phyloP scores from a whole-genome alignment of 2,329 filamentous ascomycete species.

The Lasiodiplodia sp. region DNA sequence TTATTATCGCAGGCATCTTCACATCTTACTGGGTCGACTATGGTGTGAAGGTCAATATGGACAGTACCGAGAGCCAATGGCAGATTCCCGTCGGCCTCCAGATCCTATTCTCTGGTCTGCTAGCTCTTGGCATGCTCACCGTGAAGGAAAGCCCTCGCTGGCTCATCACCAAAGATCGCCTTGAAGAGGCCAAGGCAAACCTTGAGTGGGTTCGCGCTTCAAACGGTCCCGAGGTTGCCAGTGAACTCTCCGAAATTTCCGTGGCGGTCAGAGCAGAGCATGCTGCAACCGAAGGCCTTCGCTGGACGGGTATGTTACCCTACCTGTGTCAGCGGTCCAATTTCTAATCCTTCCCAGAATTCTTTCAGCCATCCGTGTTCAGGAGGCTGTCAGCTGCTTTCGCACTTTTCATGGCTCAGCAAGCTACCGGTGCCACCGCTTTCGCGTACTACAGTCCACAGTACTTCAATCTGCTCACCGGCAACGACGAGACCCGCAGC shows the following conservation, averaged over 20 bases:
- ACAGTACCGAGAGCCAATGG: slow-evolving; percentile 55
- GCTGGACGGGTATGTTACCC: slow-evolving; percentile 35
- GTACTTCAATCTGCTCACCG: slow-evolving; percentile 61
- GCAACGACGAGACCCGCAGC: slow-evolving; percentile 50
- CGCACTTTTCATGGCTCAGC: slow-evolving; percentile 59
- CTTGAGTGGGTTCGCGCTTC: slow-evolving; percentile 61
- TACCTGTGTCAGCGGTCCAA: not conserved
- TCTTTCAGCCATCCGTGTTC: slow-evolving; percentile 56
- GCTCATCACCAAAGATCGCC: slow-evolving; percentile 68
- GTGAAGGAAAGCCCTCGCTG: slow-evolving; percentile 64
- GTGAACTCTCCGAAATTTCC: slow-evolving; percentile 61
- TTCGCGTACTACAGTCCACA: slow-evolving; percentile 64
- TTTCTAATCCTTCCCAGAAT: slow-evolving; percentile 41
- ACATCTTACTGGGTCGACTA: slow-evolving; percentile 64
- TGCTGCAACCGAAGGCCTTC: slow-evolving; percentile 54
- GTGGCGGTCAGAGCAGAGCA: slow-evolving; percentile 55
- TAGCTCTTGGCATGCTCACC: slow-evolving; percentile 42
- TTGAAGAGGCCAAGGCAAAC: slow-evolving; percentile 65
- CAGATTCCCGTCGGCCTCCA: slow-evolving; percentile 61
- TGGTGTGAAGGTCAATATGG: slow-evolving; percentile 48
- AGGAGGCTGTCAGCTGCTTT: slow-evolving; percentile 54
- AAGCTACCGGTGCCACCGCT: slow-evolving; percentile 62
- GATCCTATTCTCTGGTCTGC: slow-evolving; percentile 41
- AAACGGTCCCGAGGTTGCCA: slow-evolving; percentile 43
- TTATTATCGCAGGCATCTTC: slow-evolving; percentile 46